Base-by-base conservation (phyloP, 2,329 filamentous ascomycete species). In the Pseudonectria buxi region DNA sequence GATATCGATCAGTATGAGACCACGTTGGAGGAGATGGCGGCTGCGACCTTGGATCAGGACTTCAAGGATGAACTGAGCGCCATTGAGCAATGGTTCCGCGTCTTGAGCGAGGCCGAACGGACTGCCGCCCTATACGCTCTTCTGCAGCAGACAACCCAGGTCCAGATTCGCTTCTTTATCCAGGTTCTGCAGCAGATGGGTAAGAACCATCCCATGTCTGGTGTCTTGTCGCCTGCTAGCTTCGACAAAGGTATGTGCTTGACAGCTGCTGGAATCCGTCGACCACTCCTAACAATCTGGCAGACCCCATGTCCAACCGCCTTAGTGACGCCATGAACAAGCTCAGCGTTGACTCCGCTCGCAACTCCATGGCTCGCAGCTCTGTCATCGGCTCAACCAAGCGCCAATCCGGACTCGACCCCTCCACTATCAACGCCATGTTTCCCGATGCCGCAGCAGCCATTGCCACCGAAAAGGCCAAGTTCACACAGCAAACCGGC, bases 11-110 rank as follows among this genome's bases (percentile, higher is more conserved):
- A 96, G 62, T 95, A 95, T 56, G 92, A 98, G 71, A 94, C 82
- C n/a, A 98, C 92, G 2, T 66, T 98, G 55, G 92, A 96, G 64
- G 92, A 98, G 61, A 98, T 98, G 92, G 92, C 92, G 28, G 89
- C 90, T 24, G 92, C 92, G 18, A 96, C 92, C n/a, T 71, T 96
- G 36, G 92, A 98, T 59, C 92, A 98, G 68, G 92, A 98, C 59
- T 98, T 98, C 72, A 98, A 98, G 69, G 92, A 96, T 64, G 92
- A 98, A 64, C 76, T 98, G 42, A 95, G 88, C 59, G 92, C 92
- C 50, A 98, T 98, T 57, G 92, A 98, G 67, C 92, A 98, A 70
- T 98, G 92, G 92, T 98, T 98, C 64, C 83, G 89, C 44, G 92
- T 98, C 35, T 71, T 98, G 46, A 96, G 90, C 57, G 92, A 96